phyloP scores from a whole-genome alignment of 352 stramenopile species.

The Phytophthora boehmeriae region DNA sequence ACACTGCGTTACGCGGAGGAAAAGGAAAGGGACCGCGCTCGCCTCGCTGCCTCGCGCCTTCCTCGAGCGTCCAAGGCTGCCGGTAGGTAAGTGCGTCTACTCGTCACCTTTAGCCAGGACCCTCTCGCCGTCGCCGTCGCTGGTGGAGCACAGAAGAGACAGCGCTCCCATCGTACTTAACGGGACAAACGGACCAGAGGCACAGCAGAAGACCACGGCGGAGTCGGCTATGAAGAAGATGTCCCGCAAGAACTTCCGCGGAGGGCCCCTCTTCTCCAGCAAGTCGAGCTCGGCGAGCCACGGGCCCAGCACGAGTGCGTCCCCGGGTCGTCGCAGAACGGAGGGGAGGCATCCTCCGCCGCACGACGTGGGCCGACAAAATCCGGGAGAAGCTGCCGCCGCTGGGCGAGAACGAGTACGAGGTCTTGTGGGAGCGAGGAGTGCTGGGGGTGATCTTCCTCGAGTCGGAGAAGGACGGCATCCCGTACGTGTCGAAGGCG shows the following conservation, averaged over 20 bases:
- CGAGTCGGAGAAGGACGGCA: constrained; percentile 84
- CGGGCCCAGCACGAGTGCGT: constrained; percentile 21
- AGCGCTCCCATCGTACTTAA: not conserved
- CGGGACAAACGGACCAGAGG: not conserved
- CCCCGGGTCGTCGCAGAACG: constrained; percentile 10
- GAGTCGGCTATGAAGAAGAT: constrained; percentile 68
- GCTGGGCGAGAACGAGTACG: constrained; percentile 83
- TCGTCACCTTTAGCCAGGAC: too few relatives aligned
- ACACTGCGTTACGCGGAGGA: too few relatives aligned
- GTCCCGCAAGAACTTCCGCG: constrained; percentile 69
- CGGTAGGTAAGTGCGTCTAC: too few relatives aligned
- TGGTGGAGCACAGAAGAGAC: not conserved
- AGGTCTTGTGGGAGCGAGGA: constrained; percentile 87
- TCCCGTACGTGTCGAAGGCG: constrained; percentile 87
- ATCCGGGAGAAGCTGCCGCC: constrained; percentile 80
- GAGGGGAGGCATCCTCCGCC: constrained; percentile 25
- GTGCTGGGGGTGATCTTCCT: constrained; percentile 89
- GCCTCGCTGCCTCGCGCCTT: too few relatives aligned
- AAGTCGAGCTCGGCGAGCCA: constrained; percentile 22
- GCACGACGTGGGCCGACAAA: constrained; percentile 77
- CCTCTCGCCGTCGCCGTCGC: too few relatives aligned
- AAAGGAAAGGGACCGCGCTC: too few relatives aligned
- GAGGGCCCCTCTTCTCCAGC: constrained; percentile 46
- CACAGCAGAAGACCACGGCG: constrained; percentile 12
- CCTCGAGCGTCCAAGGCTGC: too few relatives aligned